These are phyloP conservation scores for Trichoderma brevicompactum DNA, from an alignment of 2,329 filamentous ascomycete genomes.

Conservation along the genomic window DNA sequence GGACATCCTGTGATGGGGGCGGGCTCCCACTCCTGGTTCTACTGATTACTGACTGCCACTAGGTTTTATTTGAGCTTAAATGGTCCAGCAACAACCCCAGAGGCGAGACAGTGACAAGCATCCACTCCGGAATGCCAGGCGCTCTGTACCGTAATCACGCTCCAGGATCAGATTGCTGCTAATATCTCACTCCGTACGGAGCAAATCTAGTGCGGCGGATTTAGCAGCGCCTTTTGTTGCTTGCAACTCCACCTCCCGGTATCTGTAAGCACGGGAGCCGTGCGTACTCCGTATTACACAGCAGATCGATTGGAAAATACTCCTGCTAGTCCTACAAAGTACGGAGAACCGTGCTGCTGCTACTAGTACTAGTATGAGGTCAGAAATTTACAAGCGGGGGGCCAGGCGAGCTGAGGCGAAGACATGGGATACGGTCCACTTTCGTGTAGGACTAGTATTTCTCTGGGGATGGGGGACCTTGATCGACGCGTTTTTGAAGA, in stretches of 20 bases:
- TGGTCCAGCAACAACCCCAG: too few species aligned
- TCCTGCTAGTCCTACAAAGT: too few species aligned
- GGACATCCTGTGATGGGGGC: not conserved
- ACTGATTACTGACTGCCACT: not conserved
- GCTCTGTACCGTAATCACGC: not conserved
- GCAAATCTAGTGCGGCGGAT: conserved; percentile 1
- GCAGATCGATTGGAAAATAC: not conserved
- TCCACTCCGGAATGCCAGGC: not conserved
- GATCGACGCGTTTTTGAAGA: too few species aligned
- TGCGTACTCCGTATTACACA: not conserved
- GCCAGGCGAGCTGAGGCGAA: not conserved
- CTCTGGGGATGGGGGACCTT: too few species aligned
- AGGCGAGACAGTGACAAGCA: not conserved
- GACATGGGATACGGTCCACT: not conserved
- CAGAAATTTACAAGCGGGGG: not conserved
- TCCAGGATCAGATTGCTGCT: not conserved
- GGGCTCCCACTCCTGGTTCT: not conserved
- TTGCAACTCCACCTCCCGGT: conserved; percentile 5
- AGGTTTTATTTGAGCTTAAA: not conserved
- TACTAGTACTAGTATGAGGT: too few species aligned
- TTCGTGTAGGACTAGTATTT: too few species aligned
- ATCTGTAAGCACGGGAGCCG: conserved; percentile 1
- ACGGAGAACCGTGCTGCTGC: not conserved
- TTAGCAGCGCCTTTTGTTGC: not conserved
- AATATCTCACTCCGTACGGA: conserved; percentile 7